phyloP scores from a whole-genome alignment of 2,329 filamentous ascomycete genomes.

The Trichoderma simmonsii region DNA sequence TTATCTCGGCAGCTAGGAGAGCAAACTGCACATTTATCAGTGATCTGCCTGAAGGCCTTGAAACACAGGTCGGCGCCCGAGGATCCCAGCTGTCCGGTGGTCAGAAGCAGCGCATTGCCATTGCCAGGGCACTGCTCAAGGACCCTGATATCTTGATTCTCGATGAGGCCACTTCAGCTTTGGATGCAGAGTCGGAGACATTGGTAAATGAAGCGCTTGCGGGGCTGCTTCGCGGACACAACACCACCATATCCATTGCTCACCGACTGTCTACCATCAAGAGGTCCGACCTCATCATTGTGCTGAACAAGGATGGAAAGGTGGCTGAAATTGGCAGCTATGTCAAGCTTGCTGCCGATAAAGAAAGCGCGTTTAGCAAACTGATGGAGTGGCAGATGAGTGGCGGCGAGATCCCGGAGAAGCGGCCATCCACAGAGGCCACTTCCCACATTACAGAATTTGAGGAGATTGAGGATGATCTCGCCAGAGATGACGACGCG shows the following conservation, averaged over 20 bases:
- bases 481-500: conserved; percentile 30
- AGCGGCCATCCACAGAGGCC: conserved; percentile 30
- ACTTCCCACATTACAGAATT: conserved; percentile 46
- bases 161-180: conserved; percentile 91
- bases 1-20: conserved; percentile 80
- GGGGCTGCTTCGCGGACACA: conserved; percentile 76
- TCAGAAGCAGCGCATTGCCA: conserved; percentile 97
- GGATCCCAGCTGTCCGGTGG: conserved; percentile 93
- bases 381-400: conserved; percentile 99
- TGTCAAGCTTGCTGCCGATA: conserved; percentile 66
- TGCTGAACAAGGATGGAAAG: conserved; percentile 78
- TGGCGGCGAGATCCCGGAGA: conserved; percentile 64
- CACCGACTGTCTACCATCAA: conserved; percentile 96
- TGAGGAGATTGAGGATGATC: conserved; percentile 50
- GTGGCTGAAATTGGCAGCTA: conserved; percentile 92
- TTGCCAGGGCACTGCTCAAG: conserved; percentile 90
- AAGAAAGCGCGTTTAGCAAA: conserved; percentile 82
- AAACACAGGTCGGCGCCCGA: conserved; percentile 87
- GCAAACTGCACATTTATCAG: conserved; percentile 97
- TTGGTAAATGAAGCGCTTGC: conserved; percentile 88
- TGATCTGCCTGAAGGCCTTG: conserved; percentile 92
- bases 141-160: conserved; percentile 95
- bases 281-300: conserved; percentile 89
- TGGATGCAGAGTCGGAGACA: conserved; percentile 96
- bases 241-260: conserved; percentile 96